Conservation (phyloP, 2,329 filamentous ascomycete species). For the Juglanconis oblonga region DNA sequence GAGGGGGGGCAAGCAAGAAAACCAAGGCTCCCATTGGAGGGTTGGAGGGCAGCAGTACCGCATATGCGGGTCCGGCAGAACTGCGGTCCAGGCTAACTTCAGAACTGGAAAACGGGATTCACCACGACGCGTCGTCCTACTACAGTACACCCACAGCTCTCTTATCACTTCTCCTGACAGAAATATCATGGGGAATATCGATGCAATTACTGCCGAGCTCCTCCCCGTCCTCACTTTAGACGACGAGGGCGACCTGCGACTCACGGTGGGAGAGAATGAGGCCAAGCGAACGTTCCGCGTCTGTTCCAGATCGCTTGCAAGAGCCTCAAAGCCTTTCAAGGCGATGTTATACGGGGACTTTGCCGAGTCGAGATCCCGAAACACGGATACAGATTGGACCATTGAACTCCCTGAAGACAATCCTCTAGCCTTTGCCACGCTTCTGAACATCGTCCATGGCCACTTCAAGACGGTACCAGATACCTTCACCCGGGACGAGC, state of each 20-base stretch:
- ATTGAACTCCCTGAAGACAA: conserved; percentile 31
- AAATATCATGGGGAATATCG: no score
- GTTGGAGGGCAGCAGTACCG: no score
- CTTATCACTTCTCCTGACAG: no score
- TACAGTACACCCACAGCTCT: no score
- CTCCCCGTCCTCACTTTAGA: background rate
- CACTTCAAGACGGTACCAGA: conserved; percentile 25
- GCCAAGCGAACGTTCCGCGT: background rate
- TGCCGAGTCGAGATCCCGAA: background rate
- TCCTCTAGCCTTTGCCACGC: conserved; percentile 24
- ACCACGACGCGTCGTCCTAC: no score
- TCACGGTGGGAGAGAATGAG: background rate
- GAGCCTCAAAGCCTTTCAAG: background rate
- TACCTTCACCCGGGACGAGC: conserved; percentile 20
- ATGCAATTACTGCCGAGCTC: no score
- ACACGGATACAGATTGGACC: conserved; percentile 20
- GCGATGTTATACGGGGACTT: background rate
- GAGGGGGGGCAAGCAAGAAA: no score
- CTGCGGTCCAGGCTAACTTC: no score
- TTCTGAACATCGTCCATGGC: conserved; percentile 30
- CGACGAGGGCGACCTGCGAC: background rate
- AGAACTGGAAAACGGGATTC: no score
- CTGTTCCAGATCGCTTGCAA: conserved; percentile 1
- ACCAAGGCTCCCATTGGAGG: no score
- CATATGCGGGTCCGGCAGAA: no score